Percentiles rank a stretch among this genome's conserved stretches.
These are phyloP conservation scores for Articulospora tetracladia DNA, from an alignment of 495 filamentous ascomycete species.

Conservation along the genomic window DNA sequence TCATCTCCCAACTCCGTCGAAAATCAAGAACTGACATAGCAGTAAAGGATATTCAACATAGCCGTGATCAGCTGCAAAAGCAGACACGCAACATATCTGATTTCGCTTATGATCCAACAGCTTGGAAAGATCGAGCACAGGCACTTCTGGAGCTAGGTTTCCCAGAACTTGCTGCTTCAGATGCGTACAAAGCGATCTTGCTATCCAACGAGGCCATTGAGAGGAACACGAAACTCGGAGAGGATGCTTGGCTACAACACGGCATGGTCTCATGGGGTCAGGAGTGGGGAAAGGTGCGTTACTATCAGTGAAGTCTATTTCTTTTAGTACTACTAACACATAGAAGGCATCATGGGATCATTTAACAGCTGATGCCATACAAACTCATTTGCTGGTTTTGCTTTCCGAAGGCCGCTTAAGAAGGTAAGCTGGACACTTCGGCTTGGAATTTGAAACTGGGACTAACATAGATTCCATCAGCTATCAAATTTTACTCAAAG, in stretches of 20 bases:
- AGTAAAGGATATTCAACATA: background rate
- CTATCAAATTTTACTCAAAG: background rate
- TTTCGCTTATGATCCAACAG: background rate
- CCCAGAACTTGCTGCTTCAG: background rate
- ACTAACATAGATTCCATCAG: background rate
- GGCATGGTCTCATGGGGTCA: background rate
- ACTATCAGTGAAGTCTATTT: too few relatives aligned
- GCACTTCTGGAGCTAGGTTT: background rate
- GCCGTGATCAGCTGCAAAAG: background rate
- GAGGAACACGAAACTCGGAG: background rate
- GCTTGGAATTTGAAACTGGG: background rate
- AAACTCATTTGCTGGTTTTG: background rate
- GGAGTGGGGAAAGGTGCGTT: background rate
- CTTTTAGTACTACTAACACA: too few relatives aligned
- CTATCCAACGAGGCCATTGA: background rate
- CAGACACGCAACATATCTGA: background rate
- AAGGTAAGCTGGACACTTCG: background rate
- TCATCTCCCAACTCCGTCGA: too few relatives aligned
- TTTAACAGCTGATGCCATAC: background rate
- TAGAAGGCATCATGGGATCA: background rate
- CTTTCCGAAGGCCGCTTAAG: background rate
- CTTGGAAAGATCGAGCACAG: background rate
- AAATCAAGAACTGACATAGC: too few relatives aligned
- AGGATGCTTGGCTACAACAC: background rate
- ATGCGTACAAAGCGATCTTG: background rate